A percentile compares a stretch with the other conserved stretches of the same genome.
Evolutionary conservation across 1,139 yeast genomes (phyloP).

Genomic region (Kodamaea plutei): DNA sequence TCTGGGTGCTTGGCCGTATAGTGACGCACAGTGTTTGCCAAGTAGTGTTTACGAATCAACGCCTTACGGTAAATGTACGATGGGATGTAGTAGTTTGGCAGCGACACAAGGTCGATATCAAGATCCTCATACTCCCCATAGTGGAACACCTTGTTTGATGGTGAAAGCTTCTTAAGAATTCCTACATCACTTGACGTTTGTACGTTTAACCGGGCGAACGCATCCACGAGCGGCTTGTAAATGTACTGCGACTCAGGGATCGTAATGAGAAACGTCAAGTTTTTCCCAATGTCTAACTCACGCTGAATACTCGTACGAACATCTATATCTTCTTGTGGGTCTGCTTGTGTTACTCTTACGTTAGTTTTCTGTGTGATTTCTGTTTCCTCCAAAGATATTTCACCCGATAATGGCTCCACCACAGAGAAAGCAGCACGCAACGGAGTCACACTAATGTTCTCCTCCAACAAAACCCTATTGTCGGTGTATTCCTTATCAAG

Average conservation of each 20-base stretch:
- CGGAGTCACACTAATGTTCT: conserved; percentile 74
- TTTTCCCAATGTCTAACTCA: conserved; percentile 1
- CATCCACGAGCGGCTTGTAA: conserved; percentile 48
- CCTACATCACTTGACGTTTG: conserved; percentile 23
- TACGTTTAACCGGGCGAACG: conserved; percentile 33
- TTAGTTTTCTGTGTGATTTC: neutral
- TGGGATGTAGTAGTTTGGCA: conserved; percentile 57
- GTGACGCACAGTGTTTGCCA: conserved; percentile 74
- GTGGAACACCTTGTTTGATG: conserved; percentile 50
- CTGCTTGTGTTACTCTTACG: neutral
- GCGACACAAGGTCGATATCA: conserved; percentile 60
- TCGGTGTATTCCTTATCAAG: conserved; percentile 52
- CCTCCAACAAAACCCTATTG: conserved; percentile 48
- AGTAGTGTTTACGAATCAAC: conserved; percentile 81
- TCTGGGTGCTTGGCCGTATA: conserved; percentile 71
- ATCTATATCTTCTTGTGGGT: neutral
- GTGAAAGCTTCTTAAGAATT: conserved; percentile 19
- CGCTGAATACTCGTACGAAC: neutral
- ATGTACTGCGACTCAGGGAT: conserved; percentile 47
- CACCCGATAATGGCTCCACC: conserved; percentile 54
- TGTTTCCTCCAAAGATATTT: conserved; percentile 35
- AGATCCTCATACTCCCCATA: conserved; percentile 89
- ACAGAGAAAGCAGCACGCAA: conserved; percentile 68
- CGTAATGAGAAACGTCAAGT: conserved; percentile 23
- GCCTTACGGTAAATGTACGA: conserved; percentile 86